These are phyloP conservation scores for Yarrowia osloensis DNA, from an alignment of 805 yeast species.

Conservation along the genomic window DNA sequence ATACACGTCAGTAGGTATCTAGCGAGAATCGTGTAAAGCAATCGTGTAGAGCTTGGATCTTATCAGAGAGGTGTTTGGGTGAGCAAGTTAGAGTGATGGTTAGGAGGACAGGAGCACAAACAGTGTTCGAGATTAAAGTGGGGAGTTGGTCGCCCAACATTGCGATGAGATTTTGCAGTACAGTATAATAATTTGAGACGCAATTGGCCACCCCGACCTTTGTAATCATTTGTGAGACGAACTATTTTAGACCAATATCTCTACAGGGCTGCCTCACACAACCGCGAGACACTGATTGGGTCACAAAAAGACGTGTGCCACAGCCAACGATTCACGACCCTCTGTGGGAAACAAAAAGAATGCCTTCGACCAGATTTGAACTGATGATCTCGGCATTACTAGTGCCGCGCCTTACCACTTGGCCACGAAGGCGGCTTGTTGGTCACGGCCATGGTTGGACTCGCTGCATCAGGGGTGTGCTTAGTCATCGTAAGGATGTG, in stretches of 20 bases:
- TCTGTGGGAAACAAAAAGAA: not conserved
- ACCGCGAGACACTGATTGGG: too few relatives aligned
- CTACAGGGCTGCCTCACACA: too few relatives aligned
- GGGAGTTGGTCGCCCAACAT: not conserved
- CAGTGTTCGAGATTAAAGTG: not conserved
- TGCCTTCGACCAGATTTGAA: constrained; percentile 25
- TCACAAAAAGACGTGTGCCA: too few relatives aligned
- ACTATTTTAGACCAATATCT: too few relatives aligned
- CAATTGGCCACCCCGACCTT: too few relatives aligned
- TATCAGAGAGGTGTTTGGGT: not conserved
- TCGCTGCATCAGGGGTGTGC: not conserved
- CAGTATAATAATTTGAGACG: too few relatives aligned
- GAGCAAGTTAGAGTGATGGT: constrained; percentile 7
- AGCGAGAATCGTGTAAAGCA: not conserved
- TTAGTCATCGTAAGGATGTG: not conserved
- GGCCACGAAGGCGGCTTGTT: constrained; percentile 6
- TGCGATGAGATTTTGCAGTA: too few relatives aligned
- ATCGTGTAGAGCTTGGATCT: not conserved
- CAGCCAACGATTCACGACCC: too few relatives aligned
- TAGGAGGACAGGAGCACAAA: not conserved
- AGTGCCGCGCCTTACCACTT: constrained; percentile 24
- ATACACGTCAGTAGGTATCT: not conserved
- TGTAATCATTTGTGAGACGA: too few relatives aligned
- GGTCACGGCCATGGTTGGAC: not conserved
- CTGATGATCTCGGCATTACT: constrained; percentile 23